Evolutionary conservation across 768 basidiomycete genomes (phyloP).

Genomic region (Pleurotus citrinopileatus): DNA sequence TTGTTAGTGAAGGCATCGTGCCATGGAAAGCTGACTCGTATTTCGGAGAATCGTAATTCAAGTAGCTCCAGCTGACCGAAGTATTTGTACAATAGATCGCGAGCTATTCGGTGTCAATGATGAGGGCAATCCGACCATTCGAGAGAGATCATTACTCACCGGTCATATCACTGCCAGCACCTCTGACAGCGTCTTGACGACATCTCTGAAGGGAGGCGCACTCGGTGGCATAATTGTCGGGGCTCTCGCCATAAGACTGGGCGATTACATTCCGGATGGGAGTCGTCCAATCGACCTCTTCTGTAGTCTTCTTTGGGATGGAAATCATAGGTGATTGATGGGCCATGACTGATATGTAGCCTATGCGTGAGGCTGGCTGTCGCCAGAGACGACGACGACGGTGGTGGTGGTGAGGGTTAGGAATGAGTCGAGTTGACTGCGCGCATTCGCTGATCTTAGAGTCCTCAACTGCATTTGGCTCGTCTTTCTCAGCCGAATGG

Average conservation of each 20-base stretch:
- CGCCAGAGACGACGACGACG: not conserved
- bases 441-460: not conserved
- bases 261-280: slow-evolving; percentile 85
- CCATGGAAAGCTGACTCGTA: slow-evolving; percentile 96
- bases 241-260: slow-evolving; percentile 90
- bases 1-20: slow-evolving; percentile 96
- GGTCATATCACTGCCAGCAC: slow-evolving; percentile 95
- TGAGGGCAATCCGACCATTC: not conserved
- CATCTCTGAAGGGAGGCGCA: slow-evolving; percentile 84
- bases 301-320: slow-evolving; percentile 91
- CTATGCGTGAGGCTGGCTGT: not conserved
- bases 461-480: slow-evolving; percentile 1
- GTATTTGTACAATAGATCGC: slow-evolving; percentile 97
- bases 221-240: slow-evolving; percentile 85
- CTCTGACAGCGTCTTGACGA: slow-evolving; percentile 93
- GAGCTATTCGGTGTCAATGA: slow-evolving; percentile 43
- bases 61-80: slow-evolving; percentile 98
- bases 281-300: slow-evolving; percentile 94
- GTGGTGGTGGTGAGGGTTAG: not conserved
- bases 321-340: slow-evolving; percentile 87
- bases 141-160: slow-evolving; percentile 42
- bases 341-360: slow-evolving; percentile 43
- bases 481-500: not conserved
- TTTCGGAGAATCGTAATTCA: slow-evolving; percentile 95
- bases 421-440: not conserved